A percentile compares a stretch with the other conserved stretches of the same genome.
Conservation (phyloP, 164 flowering plant species). For the Sextonia rubra region DNA sequence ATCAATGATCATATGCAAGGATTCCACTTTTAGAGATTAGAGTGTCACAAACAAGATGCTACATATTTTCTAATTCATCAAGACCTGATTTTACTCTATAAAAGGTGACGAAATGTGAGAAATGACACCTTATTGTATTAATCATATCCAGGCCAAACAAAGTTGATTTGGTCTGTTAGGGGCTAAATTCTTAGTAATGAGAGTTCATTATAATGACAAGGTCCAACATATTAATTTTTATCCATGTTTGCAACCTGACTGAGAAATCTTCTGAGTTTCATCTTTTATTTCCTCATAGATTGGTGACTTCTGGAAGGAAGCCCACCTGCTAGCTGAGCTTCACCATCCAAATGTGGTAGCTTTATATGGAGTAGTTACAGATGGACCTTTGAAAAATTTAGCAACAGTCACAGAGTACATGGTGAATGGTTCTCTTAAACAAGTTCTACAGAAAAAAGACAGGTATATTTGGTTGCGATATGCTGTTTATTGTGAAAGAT, state of each 20-base stretch:
- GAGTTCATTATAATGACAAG: too few species aligned
- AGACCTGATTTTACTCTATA: too few species aligned
- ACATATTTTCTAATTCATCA: too few species aligned
- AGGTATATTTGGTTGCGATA: slow-evolving; percentile 21
- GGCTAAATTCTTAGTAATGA: too few species aligned
- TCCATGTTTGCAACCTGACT: not conserved
- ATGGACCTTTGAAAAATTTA: slow-evolving; percentile 33
- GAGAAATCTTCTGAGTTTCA: not conserved
- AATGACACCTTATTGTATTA: too few species aligned
- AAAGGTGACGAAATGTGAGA: too few species aligned
- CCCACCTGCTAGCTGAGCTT: slow-evolving; percentile 32
- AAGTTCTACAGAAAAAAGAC: slow-evolving; percentile 38
- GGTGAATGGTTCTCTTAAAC: slow-evolving; percentile 53
- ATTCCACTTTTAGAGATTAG: too few species aligned
- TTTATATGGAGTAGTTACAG: slow-evolving; percentile 45
- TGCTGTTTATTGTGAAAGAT: not conserved
- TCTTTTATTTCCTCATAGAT: slow-evolving; percentile 16
- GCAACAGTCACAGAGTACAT: slow-evolving; percentile 51
- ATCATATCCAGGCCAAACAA: too few species aligned
- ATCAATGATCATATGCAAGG: too few species aligned
- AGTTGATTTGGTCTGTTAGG: too few species aligned
- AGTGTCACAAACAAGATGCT: too few species aligned
- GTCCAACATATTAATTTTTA: too few species aligned
- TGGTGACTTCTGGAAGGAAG: slow-evolving; percentile 48
- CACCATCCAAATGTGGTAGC: slow-evolving; percentile 54